phyloP scores from a whole-genome alignment of 2,329 filamentous ascomycete genomes.

The Fusarium virguliforme region DNA sequence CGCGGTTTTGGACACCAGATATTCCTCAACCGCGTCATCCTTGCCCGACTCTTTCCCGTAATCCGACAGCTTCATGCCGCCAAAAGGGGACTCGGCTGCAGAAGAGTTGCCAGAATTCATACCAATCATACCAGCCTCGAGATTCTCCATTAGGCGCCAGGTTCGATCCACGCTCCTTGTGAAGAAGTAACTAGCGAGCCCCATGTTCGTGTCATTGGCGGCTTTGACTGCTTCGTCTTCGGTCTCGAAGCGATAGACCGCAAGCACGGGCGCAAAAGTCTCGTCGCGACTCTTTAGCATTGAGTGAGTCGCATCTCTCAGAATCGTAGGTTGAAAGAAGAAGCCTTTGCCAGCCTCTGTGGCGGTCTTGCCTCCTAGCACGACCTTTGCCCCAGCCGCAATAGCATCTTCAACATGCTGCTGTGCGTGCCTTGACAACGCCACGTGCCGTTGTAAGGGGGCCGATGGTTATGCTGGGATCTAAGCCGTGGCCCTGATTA shows the following conservation, averaged over 20 bases:
- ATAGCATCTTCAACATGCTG: conserved; percentile 34
- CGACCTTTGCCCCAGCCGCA: conserved; percentile 15
- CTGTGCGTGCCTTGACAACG: conserved; percentile 25
- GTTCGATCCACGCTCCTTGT: conserved; percentile 32
- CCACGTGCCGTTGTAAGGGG: conserved; percentile 35
- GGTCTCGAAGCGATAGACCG: conserved; percentile 37
- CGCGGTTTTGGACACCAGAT: neutral
- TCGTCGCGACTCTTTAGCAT: conserved; percentile 33
- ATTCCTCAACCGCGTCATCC: neutral
- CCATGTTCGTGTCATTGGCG: conserved; percentile 37
- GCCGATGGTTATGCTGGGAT: conserved; percentile 29
- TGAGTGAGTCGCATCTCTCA: conserved; percentile 22
- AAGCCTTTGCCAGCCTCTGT: conserved; percentile 12
- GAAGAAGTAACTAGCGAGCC: conserved; percentile 37
- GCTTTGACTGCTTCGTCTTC: conserved; percentile 34
- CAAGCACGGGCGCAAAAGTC: conserved; percentile 35
- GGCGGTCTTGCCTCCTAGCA: conserved; percentile 19
- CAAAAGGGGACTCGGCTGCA: conserved; percentile 58
- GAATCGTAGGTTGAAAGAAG: conserved; percentile 42
- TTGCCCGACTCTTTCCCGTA: neutral
- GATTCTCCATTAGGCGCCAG: conserved; percentile 34
- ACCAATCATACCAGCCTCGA: conserved; percentile 43
- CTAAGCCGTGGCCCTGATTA: conserved; percentile 26
- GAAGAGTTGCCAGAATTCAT: conserved; percentile 48
- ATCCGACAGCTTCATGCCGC: neutral